A percentile compares a stretch with the other conserved stretches of the same genome.
Evolutionary conservation across 305 asterid species (phyloP).

Genomic region (Rubia balearica): DNA sequence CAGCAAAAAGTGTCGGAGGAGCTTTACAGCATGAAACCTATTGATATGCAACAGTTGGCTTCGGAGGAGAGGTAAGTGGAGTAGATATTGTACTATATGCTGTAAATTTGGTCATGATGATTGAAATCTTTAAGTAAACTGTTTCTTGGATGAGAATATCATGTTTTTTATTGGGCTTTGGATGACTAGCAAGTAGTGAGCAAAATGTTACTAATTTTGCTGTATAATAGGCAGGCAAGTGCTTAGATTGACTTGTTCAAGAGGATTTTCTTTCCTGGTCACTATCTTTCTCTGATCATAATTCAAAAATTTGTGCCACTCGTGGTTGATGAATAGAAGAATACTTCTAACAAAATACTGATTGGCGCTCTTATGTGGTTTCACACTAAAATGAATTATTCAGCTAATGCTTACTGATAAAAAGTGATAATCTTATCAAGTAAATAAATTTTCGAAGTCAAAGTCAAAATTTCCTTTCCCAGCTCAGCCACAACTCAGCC

Average conservation of each 20-base stretch:
- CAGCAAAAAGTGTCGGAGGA: constrained; percentile 54
- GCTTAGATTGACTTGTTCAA: not conserved
- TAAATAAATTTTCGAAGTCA: not conserved
- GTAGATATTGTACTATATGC: constrained; percentile 9
- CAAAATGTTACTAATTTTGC: not conserved
- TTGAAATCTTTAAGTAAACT: constrained; percentile 10
- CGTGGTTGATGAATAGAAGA: not conserved
- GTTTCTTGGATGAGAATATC: not conserved
- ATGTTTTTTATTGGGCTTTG: constrained; percentile 4
- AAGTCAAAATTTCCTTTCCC: not conserved
- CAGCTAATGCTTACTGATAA: not conserved
- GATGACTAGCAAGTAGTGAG: not conserved
- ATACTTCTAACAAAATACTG: not conserved
- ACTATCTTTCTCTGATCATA: not conserved
- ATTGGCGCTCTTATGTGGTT: not conserved
- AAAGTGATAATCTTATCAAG: not conserved
- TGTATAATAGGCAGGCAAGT: not conserved
- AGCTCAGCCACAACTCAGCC: too few relatives aligned
- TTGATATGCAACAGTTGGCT: constrained; percentile 28
- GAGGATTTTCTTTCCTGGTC: not conserved
- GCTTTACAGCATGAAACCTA: constrained; percentile 54
- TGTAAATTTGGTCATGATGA: constrained; percentile 6
- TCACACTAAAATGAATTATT: not conserved
- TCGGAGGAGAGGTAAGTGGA: constrained; percentile 41
- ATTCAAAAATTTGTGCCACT: not conserved